Percentiles rank a stretch among this genome's conserved stretches.
Evolutionary conservation across 2,329 filamentous ascomycete species (phyloP).

Genomic region (Calonectria ilicicola): DNA sequence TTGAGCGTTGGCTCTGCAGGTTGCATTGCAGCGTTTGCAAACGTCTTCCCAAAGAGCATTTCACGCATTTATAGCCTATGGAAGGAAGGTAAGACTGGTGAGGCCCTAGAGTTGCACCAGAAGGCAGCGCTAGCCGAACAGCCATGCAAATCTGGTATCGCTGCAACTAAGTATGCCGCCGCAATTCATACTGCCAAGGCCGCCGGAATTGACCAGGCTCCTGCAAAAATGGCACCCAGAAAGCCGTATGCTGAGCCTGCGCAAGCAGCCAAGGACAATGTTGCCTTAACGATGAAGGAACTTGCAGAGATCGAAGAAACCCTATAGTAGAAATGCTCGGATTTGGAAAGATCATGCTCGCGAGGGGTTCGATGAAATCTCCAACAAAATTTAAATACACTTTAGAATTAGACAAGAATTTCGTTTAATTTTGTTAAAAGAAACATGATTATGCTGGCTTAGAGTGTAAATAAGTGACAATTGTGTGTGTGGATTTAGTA

Average conservation of each 20-base stretch:
- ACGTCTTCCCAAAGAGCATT: conserved; percentile 70
- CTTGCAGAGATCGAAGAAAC: conserved; percentile 56
- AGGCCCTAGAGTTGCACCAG: conserved; percentile 71
- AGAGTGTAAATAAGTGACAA: not conserved
- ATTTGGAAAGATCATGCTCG: no score
- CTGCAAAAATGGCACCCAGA: conserved; percentile 68
- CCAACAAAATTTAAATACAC: no score
- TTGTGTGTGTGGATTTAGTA: no score
- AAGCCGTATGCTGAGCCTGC: conserved; percentile 67
- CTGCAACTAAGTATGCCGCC: conserved; percentile 75
- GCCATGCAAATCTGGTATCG: conserved; percentile 75
- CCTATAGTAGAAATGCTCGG: conserved; percentile 14
- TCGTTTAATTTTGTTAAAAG: not conserved
- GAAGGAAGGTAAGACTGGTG: conserved; percentile 64
- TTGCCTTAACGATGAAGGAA: conserved; percentile 54
- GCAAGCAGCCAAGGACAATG: conserved; percentile 56
- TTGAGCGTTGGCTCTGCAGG: conserved; percentile 69
- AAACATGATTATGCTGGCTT: not conserved
- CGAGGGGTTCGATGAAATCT: no score
- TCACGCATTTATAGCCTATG: conserved; percentile 72
- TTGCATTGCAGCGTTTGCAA: conserved; percentile 72
- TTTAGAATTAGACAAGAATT: not conserved
- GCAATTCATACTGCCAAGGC: conserved; percentile 68
- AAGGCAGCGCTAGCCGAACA: conserved; percentile 75
- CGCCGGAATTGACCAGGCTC: conserved; percentile 66